A percentile compares a stretch with the other conserved stretches of the same genome.
Conservation (phyloP, 768 basidiomycete species). For the Xerocomus spinulosus region DNA sequence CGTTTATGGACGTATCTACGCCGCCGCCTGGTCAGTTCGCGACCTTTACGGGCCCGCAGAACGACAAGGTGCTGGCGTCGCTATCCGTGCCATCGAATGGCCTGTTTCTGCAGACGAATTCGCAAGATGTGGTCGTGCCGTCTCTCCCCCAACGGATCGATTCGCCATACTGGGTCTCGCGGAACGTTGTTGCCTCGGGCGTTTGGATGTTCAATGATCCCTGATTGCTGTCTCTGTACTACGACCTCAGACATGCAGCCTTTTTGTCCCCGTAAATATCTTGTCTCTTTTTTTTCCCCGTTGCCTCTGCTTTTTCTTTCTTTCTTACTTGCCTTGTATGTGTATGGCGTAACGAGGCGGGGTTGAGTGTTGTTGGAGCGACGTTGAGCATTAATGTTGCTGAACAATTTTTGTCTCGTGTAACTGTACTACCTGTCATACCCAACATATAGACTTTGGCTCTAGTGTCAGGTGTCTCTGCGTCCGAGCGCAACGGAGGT, state of each 20-base stretch:
- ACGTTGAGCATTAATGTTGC: slow-evolving; percentile 4
- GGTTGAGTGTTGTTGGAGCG: slow-evolving; percentile 12
- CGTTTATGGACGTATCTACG: slow-evolving; percentile 43
- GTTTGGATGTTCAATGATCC: slow-evolving; percentile 16
- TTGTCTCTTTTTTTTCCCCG: slow-evolving; percentile 11
- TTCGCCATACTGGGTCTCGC: slow-evolving; percentile 12
- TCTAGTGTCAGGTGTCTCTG: no score
- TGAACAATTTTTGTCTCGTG: slow-evolving; percentile 20
- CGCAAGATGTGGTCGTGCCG: slow-evolving; percentile 12
- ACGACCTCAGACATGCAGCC: neutral
- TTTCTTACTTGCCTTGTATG: slow-evolving; percentile 26
- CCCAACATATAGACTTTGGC: slow-evolving; percentile 24
- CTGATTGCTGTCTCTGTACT: slow-evolving; percentile 5
- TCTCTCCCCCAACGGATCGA: slow-evolving; percentile 9
- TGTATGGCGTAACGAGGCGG: slow-evolving; percentile 17
- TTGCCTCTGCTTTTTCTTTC: slow-evolving; percentile 1
- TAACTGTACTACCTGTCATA: slow-evolving; percentile 24
- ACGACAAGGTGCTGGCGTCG: slow-evolving; percentile 29
- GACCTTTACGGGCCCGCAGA: slow-evolving; percentile 32
- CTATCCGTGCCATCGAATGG: slow-evolving; percentile 15
- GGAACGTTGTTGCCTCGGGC: slow-evolving; percentile 8
- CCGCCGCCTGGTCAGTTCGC: slow-evolving; percentile 36
- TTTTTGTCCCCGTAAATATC: slow-evolving; percentile 22
- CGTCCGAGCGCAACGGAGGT: neutral
- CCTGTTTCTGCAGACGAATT: slow-evolving; percentile 15